A percentile compares a stretch with the other conserved stretches of the same genome.
phyloP scores from a whole-genome alignment of 148 eudicot species.

The Chenopodium album region DNA sequence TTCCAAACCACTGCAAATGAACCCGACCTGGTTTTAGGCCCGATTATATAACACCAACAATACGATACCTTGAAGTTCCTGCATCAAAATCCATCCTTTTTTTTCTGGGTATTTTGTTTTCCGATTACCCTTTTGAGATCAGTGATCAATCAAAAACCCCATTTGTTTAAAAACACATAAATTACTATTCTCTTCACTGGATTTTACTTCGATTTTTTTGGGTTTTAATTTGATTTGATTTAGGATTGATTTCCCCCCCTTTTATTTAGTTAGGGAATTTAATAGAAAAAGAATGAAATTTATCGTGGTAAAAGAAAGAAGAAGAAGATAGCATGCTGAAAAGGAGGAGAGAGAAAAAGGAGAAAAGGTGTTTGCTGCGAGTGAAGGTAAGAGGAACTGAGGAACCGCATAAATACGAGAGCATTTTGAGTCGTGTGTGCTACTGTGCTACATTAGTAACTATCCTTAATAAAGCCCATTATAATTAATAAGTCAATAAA shows the following conservation, averaged over 20 bases:
- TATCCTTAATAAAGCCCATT: too few species aligned
- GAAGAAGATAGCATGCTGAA: slow-evolving; percentile 13
- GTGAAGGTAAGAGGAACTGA: too few species aligned
- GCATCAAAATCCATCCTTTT: slow-evolving; percentile 37
- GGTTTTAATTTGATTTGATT: background rate
- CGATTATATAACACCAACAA: slow-evolving; percentile 43
- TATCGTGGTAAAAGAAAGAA: background rate
- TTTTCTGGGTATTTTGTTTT: background rate
- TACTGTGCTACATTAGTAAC: too few species aligned
- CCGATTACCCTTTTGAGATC: slow-evolving; percentile 9
- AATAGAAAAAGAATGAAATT: background rate
- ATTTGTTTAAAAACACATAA: background rate
- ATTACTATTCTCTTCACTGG: slow-evolving; percentile 8
- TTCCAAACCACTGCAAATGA: slow-evolving; percentile 56
- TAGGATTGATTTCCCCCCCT: background rate
- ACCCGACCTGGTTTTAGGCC: slow-evolving; percentile 50
- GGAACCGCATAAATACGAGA: too few species aligned
- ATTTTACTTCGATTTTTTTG: background rate
- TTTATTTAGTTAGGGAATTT: background rate
- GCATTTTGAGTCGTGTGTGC: too few species aligned
- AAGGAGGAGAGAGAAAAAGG: background rate
- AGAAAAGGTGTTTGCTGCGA: background rate
- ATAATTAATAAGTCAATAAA: too few species aligned
- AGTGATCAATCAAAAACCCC: slow-evolving; percentile 13
- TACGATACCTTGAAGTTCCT: slow-evolving; percentile 22